Percentiles rank a stretch among this genome's conserved stretches.
These are phyloP conservation scores for Rasamsonia emersonii DNA, from an alignment of 2,329 filamentous ascomycete species.

Conservation along the genomic window DNA sequence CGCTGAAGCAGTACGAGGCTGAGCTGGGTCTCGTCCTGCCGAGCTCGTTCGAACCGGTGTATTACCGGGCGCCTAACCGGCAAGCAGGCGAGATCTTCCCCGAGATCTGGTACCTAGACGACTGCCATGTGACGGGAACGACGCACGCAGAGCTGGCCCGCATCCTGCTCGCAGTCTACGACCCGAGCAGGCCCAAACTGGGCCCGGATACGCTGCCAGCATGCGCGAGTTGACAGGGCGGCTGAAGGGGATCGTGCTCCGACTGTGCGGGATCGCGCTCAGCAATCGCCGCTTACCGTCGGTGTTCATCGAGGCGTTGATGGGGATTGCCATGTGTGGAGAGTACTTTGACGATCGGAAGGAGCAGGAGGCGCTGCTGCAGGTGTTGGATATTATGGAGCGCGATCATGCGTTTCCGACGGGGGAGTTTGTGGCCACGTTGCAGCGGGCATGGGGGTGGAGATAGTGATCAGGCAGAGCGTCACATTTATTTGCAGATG, in stretches of 20 bases:
- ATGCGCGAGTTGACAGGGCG: constrained; percentile 15
- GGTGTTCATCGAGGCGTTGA: constrained; percentile 39
- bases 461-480: no score
- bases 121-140: constrained; percentile 51
- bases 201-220: constrained; percentile 24
- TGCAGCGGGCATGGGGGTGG: constrained; percentile 42
- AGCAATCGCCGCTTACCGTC: constrained; percentile 48
- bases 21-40: constrained; percentile 43
- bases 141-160: constrained; percentile 53
- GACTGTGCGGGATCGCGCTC: constrained; percentile 50
- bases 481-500: no score
- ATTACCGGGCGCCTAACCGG: constrained; percentile 32
- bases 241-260: constrained; percentile 37
- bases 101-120: constrained; percentile 49
- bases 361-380: constrained; percentile 43
- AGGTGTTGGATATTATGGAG: constrained; percentile 35
- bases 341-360: constrained; percentile 40
- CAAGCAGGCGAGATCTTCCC: constrained; percentile 43
- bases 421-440: constrained; percentile 36
- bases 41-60: constrained; percentile 48
- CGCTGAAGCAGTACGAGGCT: constrained; percentile 37
- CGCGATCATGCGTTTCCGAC: constrained; percentile 47
- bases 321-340: constrained; percentile 48
- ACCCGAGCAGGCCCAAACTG: constrained; percentile 45
- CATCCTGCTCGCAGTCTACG: constrained; percentile 49